phyloP scores from a whole-genome alignment of 2,329 filamentous ascomycete species.

The Neofusicoccum parvum region DNA sequence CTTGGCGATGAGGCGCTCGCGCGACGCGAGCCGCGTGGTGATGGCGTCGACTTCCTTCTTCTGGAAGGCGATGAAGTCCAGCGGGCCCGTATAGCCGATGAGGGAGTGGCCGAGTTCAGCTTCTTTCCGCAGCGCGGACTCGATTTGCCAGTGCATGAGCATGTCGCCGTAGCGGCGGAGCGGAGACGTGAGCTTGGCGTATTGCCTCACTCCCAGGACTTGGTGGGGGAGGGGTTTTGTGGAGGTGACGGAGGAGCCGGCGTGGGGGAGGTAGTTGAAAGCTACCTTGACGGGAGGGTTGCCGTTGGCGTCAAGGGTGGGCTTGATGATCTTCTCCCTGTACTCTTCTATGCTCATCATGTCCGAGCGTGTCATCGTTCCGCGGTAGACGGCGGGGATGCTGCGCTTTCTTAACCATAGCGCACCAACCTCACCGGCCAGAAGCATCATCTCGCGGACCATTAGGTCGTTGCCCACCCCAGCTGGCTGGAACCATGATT shows the following conservation, averaged over 20 bases:
- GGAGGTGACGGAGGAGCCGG: constrained; percentile 47
- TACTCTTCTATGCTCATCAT: constrained; percentile 26
- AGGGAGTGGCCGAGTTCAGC: constrained; percentile 48
- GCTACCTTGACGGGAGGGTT: constrained; percentile 40
- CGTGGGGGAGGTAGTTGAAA: constrained; percentile 44
- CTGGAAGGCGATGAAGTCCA: constrained; percentile 52
- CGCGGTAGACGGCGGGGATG: constrained; percentile 55
- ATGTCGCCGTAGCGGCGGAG: constrained; percentile 64
- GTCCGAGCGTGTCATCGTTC: constrained; percentile 35
- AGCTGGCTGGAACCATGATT: constrained; percentile 29
- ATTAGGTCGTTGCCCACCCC: constrained; percentile 29
- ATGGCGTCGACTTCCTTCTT: constrained; percentile 50
- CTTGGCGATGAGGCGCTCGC: constrained; percentile 46
- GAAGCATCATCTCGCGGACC: constrained; percentile 53
- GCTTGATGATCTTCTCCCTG: constrained; percentile 37
- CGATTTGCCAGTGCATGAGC: constrained; percentile 65
- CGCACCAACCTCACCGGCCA: constrained; percentile 56
- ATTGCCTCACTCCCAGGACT: constrained; percentile 54
- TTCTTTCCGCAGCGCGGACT: constrained; percentile 62
- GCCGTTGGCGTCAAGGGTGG: constrained; percentile 40
- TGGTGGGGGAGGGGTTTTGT: constrained; percentile 53
- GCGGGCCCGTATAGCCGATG: constrained; percentile 22
- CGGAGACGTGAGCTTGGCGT: constrained; percentile 63
- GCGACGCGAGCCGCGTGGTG: constrained; percentile 49
- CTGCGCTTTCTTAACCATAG: constrained; percentile 55